Conservation (phyloP, 441 rosid species). For the Gossypium trilobum region DNA sequence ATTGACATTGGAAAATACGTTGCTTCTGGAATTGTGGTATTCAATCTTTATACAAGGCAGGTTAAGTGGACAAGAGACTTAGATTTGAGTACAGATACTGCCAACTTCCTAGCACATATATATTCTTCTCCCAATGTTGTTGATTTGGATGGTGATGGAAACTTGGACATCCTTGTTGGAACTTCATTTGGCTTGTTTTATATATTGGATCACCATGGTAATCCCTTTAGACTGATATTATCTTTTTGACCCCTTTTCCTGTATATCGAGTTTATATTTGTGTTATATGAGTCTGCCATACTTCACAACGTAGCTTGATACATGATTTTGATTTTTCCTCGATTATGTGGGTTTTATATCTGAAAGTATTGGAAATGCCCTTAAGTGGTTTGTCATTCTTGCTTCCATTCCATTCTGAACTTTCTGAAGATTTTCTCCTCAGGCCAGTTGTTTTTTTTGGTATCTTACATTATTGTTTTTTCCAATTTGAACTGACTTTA, state of each 20-base stretch:
- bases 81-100: constrained; percentile 72
- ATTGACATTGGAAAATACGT: constrained; percentile 83
- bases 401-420: neutral
- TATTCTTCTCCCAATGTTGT: constrained; percentile 88
- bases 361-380: neutral
- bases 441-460: neutral
- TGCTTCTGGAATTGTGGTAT: constrained; percentile 78
- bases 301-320: neutral
- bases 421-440: constrained; percentile 1
- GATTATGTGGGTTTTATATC: neutral
- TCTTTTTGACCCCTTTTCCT: neutral
- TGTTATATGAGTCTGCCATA: neutral
- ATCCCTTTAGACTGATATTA: constrained; percentile 15
- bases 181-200: constrained; percentile 95
- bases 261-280: neutral
- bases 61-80: constrained; percentile 79
- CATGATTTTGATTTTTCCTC: neutral
- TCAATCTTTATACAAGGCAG: constrained; percentile 93
- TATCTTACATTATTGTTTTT: neutral
- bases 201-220: constrained; percentile 92
- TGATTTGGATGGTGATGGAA: constrained; percentile 99
- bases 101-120: constrained; percentile 69
- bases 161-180: constrained; percentile 94
- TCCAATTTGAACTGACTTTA: constrained; percentile 2
- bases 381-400: neutral